Conservation (phyloP, 208 protist species). For the Wallacemonas sp. region DNA sequence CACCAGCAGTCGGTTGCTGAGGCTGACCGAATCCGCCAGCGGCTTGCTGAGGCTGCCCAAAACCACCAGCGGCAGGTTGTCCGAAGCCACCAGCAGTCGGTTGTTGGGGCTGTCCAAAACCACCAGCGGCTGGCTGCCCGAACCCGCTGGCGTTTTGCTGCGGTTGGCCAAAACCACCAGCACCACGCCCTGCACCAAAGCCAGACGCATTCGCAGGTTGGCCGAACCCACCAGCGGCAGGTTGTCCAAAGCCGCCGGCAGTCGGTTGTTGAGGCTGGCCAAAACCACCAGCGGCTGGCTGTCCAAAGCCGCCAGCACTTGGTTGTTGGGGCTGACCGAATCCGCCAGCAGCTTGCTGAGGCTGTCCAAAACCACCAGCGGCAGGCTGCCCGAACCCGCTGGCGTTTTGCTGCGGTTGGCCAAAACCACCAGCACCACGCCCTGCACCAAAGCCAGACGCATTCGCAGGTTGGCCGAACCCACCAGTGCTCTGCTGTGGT, state of each 20-base stretch:
- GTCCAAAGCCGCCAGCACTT: conserved; percentile 9
- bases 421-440: conserved; percentile 32
- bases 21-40: background rate
- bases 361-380: conserved; percentile 36
- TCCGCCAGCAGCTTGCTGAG: conserved; percentile 12
- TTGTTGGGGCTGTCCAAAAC: conserved; percentile 41
- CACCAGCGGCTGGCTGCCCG: conserved; percentile 27
- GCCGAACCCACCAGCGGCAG: conserved; percentile 20
- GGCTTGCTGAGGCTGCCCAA: conserved; percentile 30
- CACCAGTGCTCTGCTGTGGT: conserved; percentile 9
- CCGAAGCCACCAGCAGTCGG: conserved; percentile 29
- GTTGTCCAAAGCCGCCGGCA: conserved; percentile 38
- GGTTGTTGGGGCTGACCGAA: conserved; percentile 25
- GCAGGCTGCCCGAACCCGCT: conserved; percentile 30
- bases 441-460: conserved; percentile 23
- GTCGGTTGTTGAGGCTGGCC: conserved; percentile 34
- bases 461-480: conserved; percentile 23
- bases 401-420: conserved; percentile 23
- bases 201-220: conserved; percentile 9
- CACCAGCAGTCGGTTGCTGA: conserved; percentile 15
- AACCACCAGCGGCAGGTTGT: conserved; percentile 26
- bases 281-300: conserved; percentile 23
- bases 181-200: conserved; percentile 27
- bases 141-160: conserved; percentile 25
- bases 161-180: conserved; percentile 39